phyloP scores from a whole-genome alignment of 305 asterid genomes.

The Plantago rigida region DNA sequence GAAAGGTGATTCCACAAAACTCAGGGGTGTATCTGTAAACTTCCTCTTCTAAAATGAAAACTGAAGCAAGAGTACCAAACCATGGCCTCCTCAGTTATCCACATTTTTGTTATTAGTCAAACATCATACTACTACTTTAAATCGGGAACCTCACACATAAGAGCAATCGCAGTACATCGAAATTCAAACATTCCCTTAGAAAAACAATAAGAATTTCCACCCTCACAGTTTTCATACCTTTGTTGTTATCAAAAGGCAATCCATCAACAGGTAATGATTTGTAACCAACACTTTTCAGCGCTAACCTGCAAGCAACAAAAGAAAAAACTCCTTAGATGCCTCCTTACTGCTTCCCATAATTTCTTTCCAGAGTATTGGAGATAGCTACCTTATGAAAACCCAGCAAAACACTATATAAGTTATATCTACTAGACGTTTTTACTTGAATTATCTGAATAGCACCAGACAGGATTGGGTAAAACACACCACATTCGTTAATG shows the following conservation, averaged over 20 bases:
- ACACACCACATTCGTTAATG: neutral
- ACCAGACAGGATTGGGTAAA: conserved; percentile 1
- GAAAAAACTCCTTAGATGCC: conserved; percentile 2
- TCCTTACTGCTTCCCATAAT: neutral
- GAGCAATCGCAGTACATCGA: too few relatives aligned
- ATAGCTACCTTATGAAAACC: too few relatives aligned
- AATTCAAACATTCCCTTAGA: neutral
- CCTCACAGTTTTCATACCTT: conserved; percentile 34
- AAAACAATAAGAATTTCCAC: neutral
- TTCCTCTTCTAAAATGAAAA: too few relatives aligned
- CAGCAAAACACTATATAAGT: too few relatives aligned
- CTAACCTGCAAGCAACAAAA: conserved; percentile 42
- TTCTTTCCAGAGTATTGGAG: neutral
- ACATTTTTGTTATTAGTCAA: too few relatives aligned
- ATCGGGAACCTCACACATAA: too few relatives aligned
- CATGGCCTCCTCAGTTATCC: too few relatives aligned
- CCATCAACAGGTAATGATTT: conserved; percentile 67
- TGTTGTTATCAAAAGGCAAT: conserved; percentile 58
- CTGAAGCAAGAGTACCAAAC: too few relatives aligned
- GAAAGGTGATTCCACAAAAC: too few relatives aligned
- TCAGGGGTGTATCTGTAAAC: too few relatives aligned
- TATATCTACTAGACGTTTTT: conserved; percentile 10
- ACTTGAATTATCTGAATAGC: conserved; percentile 5
- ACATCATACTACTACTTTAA: too few relatives aligned
- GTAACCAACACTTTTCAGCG: conserved; percentile 84